These are phyloP conservation scores for Thelonectria olida DNA, from an alignment of 2,329 filamentous ascomycete genomes.

Conservation along the genomic window DNA sequence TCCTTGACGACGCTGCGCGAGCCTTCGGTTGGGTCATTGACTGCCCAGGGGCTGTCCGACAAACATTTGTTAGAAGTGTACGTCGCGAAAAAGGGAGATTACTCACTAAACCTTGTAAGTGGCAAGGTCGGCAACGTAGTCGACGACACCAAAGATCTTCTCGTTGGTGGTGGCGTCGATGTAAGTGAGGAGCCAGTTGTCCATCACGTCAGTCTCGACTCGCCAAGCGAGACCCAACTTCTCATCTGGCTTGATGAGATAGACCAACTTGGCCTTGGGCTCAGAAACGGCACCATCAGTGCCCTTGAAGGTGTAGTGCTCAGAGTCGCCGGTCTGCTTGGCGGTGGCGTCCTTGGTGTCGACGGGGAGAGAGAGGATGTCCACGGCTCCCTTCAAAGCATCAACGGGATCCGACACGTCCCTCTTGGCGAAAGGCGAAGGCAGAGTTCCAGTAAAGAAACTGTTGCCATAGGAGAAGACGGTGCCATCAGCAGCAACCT, in stretches of 20 bases:
- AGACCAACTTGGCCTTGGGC: conserved; percentile 64
- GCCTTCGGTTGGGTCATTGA: conserved; percentile 63
- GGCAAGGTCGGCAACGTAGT: conserved; percentile 64
- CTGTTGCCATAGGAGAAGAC: conserved; percentile 67
- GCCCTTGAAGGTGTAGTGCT: conserved; percentile 54
- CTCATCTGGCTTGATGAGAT: conserved; percentile 59
- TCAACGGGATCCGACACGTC: conserved; percentile 53
- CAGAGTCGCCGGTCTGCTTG: conserved; percentile 36
- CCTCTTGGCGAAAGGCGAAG: conserved; percentile 51
- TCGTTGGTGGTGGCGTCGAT: conserved; percentile 59
- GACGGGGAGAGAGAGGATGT: conserved; percentile 45
- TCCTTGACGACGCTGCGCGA: conserved; percentile 54
- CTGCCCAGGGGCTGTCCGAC: conserved; percentile 54
- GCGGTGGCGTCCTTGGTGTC: conserved; percentile 39
- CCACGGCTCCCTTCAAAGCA: conserved; percentile 53
- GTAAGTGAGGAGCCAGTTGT: conserved; percentile 69
- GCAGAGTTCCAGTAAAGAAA: conserved; percentile 54
- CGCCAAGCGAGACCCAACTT: conserved; percentile 63
- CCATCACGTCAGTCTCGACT: conserved; percentile 64
- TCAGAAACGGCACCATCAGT: conserved; percentile 59
- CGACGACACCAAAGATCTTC: conserved; percentile 61
- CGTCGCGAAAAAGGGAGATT: not conserved
- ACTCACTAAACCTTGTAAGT: conserved; percentile 61
- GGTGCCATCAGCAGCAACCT: conserved; percentile 60
- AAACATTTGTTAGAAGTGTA: not conserved